Conservation (phyloP, 768 basidiomycete species). For the Gymnopilus junonius region DNA sequence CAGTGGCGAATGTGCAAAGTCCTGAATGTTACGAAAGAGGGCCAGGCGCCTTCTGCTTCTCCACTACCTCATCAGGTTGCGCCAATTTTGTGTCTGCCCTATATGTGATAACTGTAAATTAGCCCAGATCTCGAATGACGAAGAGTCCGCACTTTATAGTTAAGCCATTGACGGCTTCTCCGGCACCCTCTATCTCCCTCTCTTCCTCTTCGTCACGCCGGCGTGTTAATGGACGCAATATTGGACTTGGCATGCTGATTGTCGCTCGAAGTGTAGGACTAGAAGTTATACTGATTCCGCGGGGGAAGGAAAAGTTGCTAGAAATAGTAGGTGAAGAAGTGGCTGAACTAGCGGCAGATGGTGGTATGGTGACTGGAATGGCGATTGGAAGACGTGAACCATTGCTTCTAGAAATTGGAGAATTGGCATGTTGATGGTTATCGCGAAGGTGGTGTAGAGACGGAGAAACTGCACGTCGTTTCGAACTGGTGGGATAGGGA, state of each 20-base stretch:
- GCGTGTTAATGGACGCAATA: conserved; percentile 70
- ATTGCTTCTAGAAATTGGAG: conserved; percentile 53
- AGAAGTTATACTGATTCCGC: conserved; percentile 61
- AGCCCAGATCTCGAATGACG: neutral
- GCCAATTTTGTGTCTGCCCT: conserved; percentile 2
- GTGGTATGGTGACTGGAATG: conserved; percentile 67
- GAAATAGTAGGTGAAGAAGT: conserved; percentile 76
- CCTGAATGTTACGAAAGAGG: neutral
- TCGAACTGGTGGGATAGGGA: conserved; percentile 77
- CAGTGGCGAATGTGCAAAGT: neutral
- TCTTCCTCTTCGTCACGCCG: conserved; percentile 64
- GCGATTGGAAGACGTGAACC: conserved; percentile 62
- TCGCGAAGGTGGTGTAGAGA: conserved; percentile 73
- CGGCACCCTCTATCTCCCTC: conserved; percentile 77
- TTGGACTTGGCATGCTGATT: conserved; percentile 69
- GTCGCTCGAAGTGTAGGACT: conserved; percentile 78
- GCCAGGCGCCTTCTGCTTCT: neutral
- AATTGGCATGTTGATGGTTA: conserved; percentile 50
- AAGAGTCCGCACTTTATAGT: conserved; percentile 41
- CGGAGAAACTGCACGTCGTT: conserved; percentile 84
- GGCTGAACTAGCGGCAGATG: conserved; percentile 61
- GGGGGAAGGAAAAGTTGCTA: conserved; percentile 49
- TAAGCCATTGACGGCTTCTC: conserved; percentile 74
- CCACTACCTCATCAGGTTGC: neutral
- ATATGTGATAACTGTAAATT: neutral